These are phyloP conservation scores for Nemania sp. DNA, from an alignment of 2,329 filamentous ascomycete species.

Conservation along the genomic window DNA sequence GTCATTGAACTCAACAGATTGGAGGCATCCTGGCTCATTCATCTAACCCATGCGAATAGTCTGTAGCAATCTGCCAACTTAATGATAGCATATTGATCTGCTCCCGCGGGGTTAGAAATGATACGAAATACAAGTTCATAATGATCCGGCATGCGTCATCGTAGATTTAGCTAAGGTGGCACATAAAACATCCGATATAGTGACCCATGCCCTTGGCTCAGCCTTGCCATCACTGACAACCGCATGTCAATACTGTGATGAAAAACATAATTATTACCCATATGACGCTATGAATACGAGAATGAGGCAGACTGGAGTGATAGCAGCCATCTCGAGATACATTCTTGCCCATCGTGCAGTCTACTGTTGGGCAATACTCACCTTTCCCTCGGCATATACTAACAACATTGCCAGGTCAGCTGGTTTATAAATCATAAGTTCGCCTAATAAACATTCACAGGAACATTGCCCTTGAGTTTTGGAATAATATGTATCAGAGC, in stretches of 20 bases:
- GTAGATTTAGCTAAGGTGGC: background rate
- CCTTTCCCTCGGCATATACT: no score
- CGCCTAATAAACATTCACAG: no score
- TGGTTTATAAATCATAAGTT: no score
- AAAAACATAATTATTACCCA: background rate
- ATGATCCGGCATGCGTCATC: conserved; percentile 16
- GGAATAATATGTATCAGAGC: no score
- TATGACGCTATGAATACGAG: background rate
- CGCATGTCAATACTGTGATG: background rate
- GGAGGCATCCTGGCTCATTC: conserved; percentile 10
- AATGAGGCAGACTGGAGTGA: background rate
- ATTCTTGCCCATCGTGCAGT: background rate
- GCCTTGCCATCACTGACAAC: background rate
- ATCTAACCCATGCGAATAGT: conserved; percentile 1
- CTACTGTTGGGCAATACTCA: background rate
- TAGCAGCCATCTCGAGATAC: background rate
- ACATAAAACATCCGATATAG: background rate
- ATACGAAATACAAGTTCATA: conserved; percentile 10
- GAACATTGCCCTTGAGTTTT: no score
- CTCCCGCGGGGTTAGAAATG: background rate
- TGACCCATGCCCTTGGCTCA: conserved; percentile 1
- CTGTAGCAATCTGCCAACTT: background rate
- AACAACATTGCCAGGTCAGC: no score
- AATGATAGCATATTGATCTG: background rate
- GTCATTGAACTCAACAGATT: background rate